phyloP scores from a whole-genome alignment of 306 rosid species.

The Inga leiocalycina region DNA sequence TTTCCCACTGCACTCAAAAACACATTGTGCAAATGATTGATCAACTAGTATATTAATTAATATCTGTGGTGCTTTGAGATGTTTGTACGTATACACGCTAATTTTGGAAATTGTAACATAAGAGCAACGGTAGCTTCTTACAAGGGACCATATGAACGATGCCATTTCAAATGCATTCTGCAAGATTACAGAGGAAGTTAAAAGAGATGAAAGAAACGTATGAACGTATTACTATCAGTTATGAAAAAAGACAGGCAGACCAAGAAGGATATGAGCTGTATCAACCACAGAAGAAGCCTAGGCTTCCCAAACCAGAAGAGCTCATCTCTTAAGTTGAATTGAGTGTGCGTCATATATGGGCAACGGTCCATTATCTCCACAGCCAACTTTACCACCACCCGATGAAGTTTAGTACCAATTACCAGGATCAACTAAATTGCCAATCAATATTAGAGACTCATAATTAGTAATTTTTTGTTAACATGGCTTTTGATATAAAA shows the following conservation, averaged over 20 bases:
- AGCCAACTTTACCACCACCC: slow-evolving; percentile 85
- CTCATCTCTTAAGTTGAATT: slow-evolving; percentile 74
- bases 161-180: slow-evolving; percentile 99
- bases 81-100: not conserved
- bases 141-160: slow-evolving; percentile 88
- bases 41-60: not conserved
- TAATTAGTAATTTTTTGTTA: not conserved
- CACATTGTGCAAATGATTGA: not conserved
- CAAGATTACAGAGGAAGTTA: slow-evolving; percentile 29
- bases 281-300: slow-evolving; percentile 64
- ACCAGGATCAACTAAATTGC: slow-evolving; percentile 68
- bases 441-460: slow-evolving; percentile 15
- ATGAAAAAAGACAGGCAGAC: slow-evolving; percentile 35
- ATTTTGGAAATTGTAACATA: not conserved
- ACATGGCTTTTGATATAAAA: not conserved
- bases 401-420: slow-evolving; percentile 84
- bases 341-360: slow-evolving; percentile 40
- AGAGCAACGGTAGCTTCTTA: slow-evolving; percentile 48
- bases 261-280: slow-evolving; percentile 86
- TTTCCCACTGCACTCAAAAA: slow-evolving; percentile 74
- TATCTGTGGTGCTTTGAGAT: not conserved
- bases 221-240: not conserved
- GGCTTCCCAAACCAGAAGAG: slow-evolving; percentile 97
- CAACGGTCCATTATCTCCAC: slow-evolving; percentile 69
- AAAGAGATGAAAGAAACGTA: not conserved